A percentile compares a stretch with the other conserved stretches of the same genome.
Conservation (phyloP, 345 rosid genomes). For the Garcia nutans region DNA sequence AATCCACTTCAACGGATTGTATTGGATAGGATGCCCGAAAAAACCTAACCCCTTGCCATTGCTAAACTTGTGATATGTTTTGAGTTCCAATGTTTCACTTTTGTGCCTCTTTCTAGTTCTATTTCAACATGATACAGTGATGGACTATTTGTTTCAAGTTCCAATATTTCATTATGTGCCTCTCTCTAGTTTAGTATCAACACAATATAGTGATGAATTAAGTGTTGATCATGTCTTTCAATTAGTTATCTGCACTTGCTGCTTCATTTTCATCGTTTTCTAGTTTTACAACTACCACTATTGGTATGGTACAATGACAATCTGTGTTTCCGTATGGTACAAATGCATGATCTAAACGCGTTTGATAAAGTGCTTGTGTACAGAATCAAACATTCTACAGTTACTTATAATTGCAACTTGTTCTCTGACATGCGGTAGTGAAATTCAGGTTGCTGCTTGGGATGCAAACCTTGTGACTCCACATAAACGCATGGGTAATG, state of each 20-base stretch:
- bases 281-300: not conserved
- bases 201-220: not conserved
- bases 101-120: not conserved
- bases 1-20: no score
- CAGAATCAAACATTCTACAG: not conserved
- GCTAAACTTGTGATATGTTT: not conserved
- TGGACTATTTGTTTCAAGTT: not conserved
- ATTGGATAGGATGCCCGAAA: no score
- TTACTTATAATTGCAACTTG: not conserved
- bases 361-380: not conserved
- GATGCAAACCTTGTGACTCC: slow-evolving; percentile 97
- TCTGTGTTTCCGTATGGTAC: not conserved
- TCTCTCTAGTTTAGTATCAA: not conserved
- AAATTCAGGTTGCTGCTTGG: slow-evolving; percentile 91
- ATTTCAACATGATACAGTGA: not conserved
- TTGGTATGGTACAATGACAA: not conserved
- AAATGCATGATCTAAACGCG: not conserved
- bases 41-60: no score
- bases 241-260: not conserved
- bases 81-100: not conserved
- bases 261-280: not conserved
- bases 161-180: not conserved
- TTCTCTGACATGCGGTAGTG: not conserved
- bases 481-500: slow-evolving; percentile 95
- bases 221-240: not conserved